These are phyloP conservation scores for Candida gorgasii DNA, from an alignment of 805 yeast species.

Conservation along the genomic window DNA sequence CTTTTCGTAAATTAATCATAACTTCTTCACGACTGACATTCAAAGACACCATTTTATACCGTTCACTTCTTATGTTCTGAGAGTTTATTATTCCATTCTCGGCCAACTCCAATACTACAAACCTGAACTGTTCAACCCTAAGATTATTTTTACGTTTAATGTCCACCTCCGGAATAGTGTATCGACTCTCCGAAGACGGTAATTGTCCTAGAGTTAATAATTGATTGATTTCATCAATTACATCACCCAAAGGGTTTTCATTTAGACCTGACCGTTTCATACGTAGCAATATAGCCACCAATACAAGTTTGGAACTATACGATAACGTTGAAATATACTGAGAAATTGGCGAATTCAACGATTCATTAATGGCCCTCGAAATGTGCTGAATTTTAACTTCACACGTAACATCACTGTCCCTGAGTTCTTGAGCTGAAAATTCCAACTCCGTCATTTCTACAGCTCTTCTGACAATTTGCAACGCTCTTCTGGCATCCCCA, in stretches of 20 bases:
- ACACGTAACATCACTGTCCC: constrained; percentile 33
- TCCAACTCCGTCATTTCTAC: constrained; percentile 81
- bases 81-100: constrained; percentile 77
- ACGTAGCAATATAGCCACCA: constrained; percentile 67
- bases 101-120: constrained; percentile 63
- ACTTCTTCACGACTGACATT: constrained; percentile 74
- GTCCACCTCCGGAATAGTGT: neutral
- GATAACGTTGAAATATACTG: constrained; percentile 60
- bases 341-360: constrained; percentile 72
- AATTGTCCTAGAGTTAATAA: constrained; percentile 35
- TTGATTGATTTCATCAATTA: constrained; percentile 72
- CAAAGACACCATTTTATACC: constrained; percentile 63
- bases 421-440: constrained; percentile 32
- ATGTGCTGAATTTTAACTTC: constrained; percentile 73
- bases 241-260: constrained; percentile 72
- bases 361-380: constrained; percentile 75
- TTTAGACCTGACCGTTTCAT: constrained; percentile 67
- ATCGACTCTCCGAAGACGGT: constrained; percentile 25
- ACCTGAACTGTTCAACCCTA: constrained; percentile 60
- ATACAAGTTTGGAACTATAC: constrained; percentile 66
- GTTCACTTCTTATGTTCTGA: constrained; percentile 68
- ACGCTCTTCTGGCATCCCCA: constrained; percentile 95
- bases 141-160: constrained; percentile 22
- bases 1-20: constrained; percentile 57
- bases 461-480: constrained; percentile 85